A percentile compares a stretch with the other conserved stretches of the same genome.
phyloP scores from a whole-genome alignment of 768 basidiomycete species.

The Tulasnella sp. region DNA sequence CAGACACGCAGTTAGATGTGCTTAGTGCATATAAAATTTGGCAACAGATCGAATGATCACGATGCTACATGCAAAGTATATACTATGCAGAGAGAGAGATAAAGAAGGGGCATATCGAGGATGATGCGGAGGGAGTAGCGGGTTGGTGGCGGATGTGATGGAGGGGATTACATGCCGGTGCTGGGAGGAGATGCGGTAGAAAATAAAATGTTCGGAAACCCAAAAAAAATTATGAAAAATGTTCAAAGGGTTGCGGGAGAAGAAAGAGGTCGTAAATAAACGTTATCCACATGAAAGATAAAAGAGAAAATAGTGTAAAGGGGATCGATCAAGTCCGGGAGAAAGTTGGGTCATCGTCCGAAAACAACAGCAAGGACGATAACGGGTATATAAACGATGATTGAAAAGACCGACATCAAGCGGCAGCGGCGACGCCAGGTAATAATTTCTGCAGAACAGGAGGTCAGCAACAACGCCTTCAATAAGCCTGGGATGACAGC shows the following conservation, averaged over 20 bases:
- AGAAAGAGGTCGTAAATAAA: conserved; percentile 21
- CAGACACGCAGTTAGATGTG: not conserved
- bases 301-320: conserved; percentile 13
- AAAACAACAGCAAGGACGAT: conserved; percentile 36
- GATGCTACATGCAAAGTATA: conserved; percentile 3
- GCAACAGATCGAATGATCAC: conserved; percentile 3
- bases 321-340: not conserved
- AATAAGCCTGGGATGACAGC: not conserved
- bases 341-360: conserved; percentile 25
- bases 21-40: not conserved
- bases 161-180: conserved; percentile 10
- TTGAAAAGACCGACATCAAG: conserved; percentile 34
- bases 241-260: not conserved
- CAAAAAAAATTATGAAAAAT: conserved; percentile 2
- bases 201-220: conserved; percentile 2
- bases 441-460: conserved; percentile 17
- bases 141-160: not conserved
- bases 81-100: conserved; percentile 1
- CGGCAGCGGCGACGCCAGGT: conserved; percentile 36
- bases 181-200: not conserved
- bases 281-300: conserved; percentile 19
- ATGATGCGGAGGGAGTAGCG: not conserved
- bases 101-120: not conserved
- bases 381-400: conserved; percentile 36
- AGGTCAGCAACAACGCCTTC: not conserved